Conservation (phyloP, 306 rosid species). For the Begonia peltatifolia region DNA sequence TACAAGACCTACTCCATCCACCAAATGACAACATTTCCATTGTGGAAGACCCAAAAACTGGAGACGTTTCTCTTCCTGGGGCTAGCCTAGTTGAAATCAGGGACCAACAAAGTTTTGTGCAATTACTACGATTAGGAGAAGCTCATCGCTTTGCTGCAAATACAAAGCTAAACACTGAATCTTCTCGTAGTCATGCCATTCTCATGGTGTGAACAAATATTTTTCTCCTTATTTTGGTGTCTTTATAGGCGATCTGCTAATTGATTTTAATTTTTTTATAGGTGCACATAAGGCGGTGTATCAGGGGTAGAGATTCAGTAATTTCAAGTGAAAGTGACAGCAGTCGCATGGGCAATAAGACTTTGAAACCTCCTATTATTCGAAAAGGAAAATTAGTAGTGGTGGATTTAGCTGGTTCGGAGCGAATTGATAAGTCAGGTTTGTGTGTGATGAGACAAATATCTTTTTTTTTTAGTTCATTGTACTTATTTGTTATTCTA, state of each 20-base stretch:
- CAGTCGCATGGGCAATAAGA: constrained; percentile 38
- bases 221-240: constrained; percentile 12
- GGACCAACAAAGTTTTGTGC: constrained; percentile 74
- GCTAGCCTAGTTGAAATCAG: constrained; percentile 76
- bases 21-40: constrained; percentile 82
- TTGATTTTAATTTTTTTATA: constrained; percentile 15
- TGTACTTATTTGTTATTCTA: constrained; percentile 6
- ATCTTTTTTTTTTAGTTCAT: constrained; percentile 3
- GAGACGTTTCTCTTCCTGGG: constrained; percentile 94
- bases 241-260: constrained; percentile 2
- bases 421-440: constrained; percentile 97
- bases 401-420: constrained; percentile 99
- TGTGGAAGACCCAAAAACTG: constrained; percentile 89
- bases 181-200: constrained; percentile 99
- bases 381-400: constrained; percentile 86
- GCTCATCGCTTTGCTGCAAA: constrained; percentile 96
- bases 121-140: constrained; percentile 81
- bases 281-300: constrained; percentile 72
- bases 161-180: constrained; percentile 88
- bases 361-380: constrained; percentile 58
- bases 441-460: constrained; percentile 10
- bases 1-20: constrained; percentile 93
- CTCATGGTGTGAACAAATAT: constrained; percentile 50
- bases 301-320: constrained; percentile 63
- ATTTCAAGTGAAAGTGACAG: constrained; percentile 56